phyloP scores from a whole-genome alignment of 202 grass and related monocot species.

The Setaria viridis region DNA sequence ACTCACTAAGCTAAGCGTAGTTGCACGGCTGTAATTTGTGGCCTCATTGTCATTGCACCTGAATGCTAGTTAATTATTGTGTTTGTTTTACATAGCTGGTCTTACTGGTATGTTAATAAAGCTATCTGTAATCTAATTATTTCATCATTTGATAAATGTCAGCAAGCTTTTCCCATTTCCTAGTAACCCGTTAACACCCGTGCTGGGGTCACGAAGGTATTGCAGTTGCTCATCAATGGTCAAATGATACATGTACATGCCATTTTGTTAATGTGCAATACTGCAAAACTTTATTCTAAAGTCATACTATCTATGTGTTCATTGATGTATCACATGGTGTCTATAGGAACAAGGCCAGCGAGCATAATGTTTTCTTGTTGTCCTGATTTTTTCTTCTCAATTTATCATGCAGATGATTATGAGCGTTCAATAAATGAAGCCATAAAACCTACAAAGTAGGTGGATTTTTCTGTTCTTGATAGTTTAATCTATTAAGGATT shows the following conservation, averaged over 20 bases:
- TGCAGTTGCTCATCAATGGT: slow-evolving; percentile 16
- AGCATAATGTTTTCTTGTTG: slow-evolving; percentile 25
- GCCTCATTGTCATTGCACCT: background rate
- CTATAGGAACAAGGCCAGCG: slow-evolving; percentile 23
- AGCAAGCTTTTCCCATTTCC: slow-evolving; percentile 23
- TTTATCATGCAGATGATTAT: slow-evolving; percentile 89
- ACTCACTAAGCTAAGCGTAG: slow-evolving; percentile 9
- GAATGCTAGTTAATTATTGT: background rate
- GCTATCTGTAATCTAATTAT: slow-evolving; percentile 16
- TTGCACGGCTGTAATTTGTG: slow-evolving; percentile 21
- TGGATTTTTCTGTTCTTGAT: slow-evolving; percentile 42
- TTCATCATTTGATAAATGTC: slow-evolving; percentile 36
- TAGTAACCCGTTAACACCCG: slow-evolving; percentile 29
- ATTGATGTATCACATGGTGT: slow-evolving; percentile 18
- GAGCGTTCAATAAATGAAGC: slow-evolving; percentile 97
- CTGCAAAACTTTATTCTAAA: slow-evolving; percentile 3
- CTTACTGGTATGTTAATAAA: slow-evolving; percentile 10
- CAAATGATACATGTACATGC: background rate
- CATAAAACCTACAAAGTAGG: slow-evolving; percentile 93
- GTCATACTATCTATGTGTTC: slow-evolving; percentile 4
- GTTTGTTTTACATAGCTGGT: slow-evolving; percentile 24
- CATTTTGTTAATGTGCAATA: slow-evolving; percentile 32
- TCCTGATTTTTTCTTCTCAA: slow-evolving; percentile 48
- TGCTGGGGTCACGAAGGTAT: background rate
- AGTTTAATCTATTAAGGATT: slow-evolving; percentile 16